Evolutionary conservation across 83 land plant genomes (phyloP), one percentile per base, ranked within the genome.

Genomic region (Diphasiastrum complanatum): DNA sequence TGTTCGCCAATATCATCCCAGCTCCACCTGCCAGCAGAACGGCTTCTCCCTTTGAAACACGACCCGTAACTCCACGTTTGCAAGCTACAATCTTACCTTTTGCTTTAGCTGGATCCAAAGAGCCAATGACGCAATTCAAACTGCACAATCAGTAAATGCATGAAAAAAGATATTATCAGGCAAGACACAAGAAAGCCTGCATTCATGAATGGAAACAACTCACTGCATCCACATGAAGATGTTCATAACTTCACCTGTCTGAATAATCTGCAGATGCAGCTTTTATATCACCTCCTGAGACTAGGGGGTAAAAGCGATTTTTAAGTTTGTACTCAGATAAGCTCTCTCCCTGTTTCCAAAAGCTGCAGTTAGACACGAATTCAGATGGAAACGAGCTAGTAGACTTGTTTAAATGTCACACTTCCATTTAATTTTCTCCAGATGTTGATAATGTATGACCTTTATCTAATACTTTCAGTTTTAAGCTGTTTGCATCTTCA

Each of bases 1-100:
- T 28, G 41, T 72, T 72, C 28, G 28, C 23, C 32, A 72, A 50
- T 8, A 72, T 59, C 56, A 72, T 48, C 28, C 74, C 75, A 11
- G 38, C 75, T 28, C 75, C 75, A n/a, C 75, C 75, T 31, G 74
- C 75, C 19, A 4, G 25, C n/a, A 16, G 32, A 26, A 72, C 75
- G 46, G 34, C 53, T 48, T 28, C 56, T 18, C 75, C 74, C 48
- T 72, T 72, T 23, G 31, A 67, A 19, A 72, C 53, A 31, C 38
- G 45, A 0, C 47, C 32, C 30, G 14, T 69, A 14, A 5, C 1
- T 47, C 75, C 75, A 6, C 65, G 65, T 52, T 34, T 20, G 75
- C 75, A 72, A 5, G 47, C 65, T 20, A 72, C 74, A 0, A 72
- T 72, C 48, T 58, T 72, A 6, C 75, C 75, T 22, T 46, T 49